A percentile compares a stretch with the other conserved stretches of the same genome.
phyloP scores from a whole-genome alignment of 2,329 filamentous ascomycete genomes.

The Ampelomyces quisqualis region DNA sequence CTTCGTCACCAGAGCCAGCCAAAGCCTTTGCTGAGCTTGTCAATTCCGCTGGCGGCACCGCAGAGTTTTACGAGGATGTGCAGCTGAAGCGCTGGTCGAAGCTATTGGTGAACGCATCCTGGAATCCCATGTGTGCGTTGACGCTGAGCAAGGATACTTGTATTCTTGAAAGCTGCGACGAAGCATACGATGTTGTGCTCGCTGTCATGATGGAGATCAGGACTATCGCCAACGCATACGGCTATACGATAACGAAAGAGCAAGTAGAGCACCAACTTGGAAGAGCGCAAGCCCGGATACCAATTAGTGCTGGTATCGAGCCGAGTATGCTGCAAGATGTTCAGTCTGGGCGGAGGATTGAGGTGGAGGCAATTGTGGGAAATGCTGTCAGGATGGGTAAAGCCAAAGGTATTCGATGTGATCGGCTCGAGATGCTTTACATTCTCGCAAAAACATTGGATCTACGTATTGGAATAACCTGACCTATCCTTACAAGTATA shows the following conservation, averaged over 20 bases:
- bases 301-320: constrained; percentile 45
- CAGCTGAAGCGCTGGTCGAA: constrained; percentile 62
- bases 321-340: constrained; percentile 56
- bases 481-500: background rate
- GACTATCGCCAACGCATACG: constrained; percentile 44
- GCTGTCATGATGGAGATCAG: constrained; percentile 52
- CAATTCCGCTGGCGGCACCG: constrained; percentile 48
- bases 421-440: constrained; percentile 50
- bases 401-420: constrained; percentile 44
- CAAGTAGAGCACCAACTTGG: constrained; percentile 44
- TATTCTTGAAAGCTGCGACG: constrained; percentile 49
- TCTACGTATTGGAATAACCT: constrained; percentile 25
- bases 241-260: constrained; percentile 43
- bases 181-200: constrained; percentile 41
- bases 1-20: constrained; percentile 15
- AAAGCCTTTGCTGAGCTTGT: constrained; percentile 48
- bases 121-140: constrained; percentile 62
- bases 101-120: constrained; percentile 61
- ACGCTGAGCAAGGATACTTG: constrained; percentile 55
- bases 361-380: constrained; percentile 55
- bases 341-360: constrained; percentile 45
- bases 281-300: constrained; percentile 41
- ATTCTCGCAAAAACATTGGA: constrained; percentile 48
- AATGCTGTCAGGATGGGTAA: constrained; percentile 48
- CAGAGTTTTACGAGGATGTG: constrained; percentile 55